Evolutionary conservation across 495 filamentous ascomycete genomes (phyloP), one percentile per base, ranked within the genome.

Genomic region (Coniosporium apollinis): DNA sequence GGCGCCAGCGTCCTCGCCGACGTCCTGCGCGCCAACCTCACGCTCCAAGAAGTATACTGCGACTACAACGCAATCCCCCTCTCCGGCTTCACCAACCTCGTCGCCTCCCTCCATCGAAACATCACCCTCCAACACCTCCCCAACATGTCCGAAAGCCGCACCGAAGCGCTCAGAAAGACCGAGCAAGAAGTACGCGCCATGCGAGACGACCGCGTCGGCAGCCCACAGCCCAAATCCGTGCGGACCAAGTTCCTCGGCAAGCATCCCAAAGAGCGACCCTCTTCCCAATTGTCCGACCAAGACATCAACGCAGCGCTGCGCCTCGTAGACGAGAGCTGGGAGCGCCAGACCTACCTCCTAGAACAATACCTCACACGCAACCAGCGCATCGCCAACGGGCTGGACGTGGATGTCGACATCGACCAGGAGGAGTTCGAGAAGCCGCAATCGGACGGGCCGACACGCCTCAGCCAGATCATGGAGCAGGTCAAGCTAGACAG

Each of bases 1-100:
- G 80, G 80, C 14, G 81, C 80, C 6, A 78, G 72, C 47, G 81
- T 76, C 3, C 52, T 86, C 28, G 70, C 79, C n/a, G 74, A 79
- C n/a, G 76, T 85, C 15, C 57, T 86, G 3, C 70, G 76, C 36
- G 65, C 63, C 29, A 86, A 85, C 45, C 55, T 50, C 4, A 67
- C 64, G 9, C 61, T 86, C 1, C 65, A 65, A 11, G 74, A 84
- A 47, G 61, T 86, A 5, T 59, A 82, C 41, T 85, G 80, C 49
- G 81, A 82, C 42, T 71, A 76, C 49, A 86, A 86, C 39, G 76
- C 76, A 36, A 81, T 86, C 43, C 75, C 74, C 34, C 65, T 85
- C 3, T 72, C 79, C 39, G 81, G 76, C 3, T 79, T 86, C 44
- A 83, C 79, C 2, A 76, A 79, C 4, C 56, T 86, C 9, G 72